Evolutionary conservation across 306 rosid species (phyloP).

Genomic region (Rubus idaeus): DNA sequence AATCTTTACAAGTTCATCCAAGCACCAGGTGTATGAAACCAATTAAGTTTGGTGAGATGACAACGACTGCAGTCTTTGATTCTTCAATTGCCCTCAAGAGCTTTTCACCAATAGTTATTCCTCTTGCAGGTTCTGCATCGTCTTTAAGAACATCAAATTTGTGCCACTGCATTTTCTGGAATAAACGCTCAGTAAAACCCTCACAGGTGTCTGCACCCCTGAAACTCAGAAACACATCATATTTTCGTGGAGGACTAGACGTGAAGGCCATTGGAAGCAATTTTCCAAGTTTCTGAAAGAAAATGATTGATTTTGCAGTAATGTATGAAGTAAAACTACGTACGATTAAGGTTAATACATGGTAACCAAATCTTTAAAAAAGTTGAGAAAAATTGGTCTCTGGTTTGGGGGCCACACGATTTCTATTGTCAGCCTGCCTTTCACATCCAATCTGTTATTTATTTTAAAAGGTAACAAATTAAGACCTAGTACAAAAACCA

Average conservation of each 20-base stretch:
- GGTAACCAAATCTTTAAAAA: no score
- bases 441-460: no score
- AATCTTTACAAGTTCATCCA: constrained; percentile 3
- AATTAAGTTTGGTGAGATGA: neutral
- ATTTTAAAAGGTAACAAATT: no score
- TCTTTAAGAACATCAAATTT: neutral
- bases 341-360: no score
- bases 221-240: neutral
- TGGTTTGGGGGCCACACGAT: neutral
- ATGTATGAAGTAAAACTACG: no score
- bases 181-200: neutral
- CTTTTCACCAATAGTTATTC: neutral
- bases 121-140: neutral
- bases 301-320: no score
- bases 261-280: no score
- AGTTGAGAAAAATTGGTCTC: neutral
- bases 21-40: neutral
- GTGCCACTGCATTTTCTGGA: neutral
- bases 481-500: no score
- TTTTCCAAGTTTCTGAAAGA: no score
- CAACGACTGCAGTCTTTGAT: neutral
- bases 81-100: neutral
- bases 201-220: neutral
- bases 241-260: neutral
- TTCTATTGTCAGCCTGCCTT: neutral